Base-by-base conservation (phyloP, 1,284 basidiomycete genomes). In the Tilletia walkeri region DNA sequence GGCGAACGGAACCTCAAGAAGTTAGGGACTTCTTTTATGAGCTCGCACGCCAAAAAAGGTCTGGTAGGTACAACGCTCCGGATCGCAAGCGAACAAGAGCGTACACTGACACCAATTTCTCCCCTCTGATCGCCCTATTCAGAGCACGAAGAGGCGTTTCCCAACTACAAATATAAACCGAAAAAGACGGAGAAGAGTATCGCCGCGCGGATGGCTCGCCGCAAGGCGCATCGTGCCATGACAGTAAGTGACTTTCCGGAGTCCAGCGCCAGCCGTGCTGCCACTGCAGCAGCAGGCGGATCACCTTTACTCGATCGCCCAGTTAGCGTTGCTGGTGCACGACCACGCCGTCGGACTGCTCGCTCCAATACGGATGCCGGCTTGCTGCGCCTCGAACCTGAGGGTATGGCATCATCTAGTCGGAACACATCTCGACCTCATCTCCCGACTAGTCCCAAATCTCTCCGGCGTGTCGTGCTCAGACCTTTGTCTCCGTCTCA, bases 181-280 rank as follows among this genome's bases (percentile, higher is more conserved):
- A 38, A 38, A 39, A 38, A 63, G 36, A 63, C 59, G 38, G 59
- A 63, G 34, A 63, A 63, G 59, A 63, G 59, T 36, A 18, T 63
- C 10, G 59, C 59, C 36, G 59, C 59, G 16, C 59, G 59, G 16
- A 39, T 38, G 10, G 59, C 59, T 12, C 34, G 59, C 16, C 59
- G 59, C 36, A 38, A n/a, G 18, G 34, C 9, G 16, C 4, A 6
- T 63, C 36, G 59, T 36, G 38, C 34, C n/a, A 30, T 30, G 54
- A 56, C 10, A 18, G 24, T 2, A 18, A 7, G 9, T 18, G 24
- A 12, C 16, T 2, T 30, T n/a, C 16, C 16, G n/a, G 50, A 18
- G 34, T 20, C 54, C 6, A 30, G 24, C 24, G 54, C 10, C 12
- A 34, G 20, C 14, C 2, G 14, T 34, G 54, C 34, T 12, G 54